Conservation (phyloP, 495 filamentous ascomycete genomes). For the Podospora anserina region DNA sequence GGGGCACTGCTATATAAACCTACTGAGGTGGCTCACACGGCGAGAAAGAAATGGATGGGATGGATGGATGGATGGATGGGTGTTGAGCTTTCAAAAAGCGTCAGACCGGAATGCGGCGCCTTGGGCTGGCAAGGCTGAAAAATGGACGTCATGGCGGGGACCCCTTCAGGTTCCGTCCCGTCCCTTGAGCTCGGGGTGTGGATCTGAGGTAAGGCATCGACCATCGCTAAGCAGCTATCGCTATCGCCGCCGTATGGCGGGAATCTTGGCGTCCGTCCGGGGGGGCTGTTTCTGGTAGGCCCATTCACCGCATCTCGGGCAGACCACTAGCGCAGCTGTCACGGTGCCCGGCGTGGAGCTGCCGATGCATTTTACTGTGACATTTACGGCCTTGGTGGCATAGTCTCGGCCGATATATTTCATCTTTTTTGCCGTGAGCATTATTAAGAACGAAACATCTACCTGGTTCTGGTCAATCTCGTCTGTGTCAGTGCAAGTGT, state of each 20-base stretch:
- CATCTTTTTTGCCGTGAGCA: neutral
- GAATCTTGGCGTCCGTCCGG: neutral
- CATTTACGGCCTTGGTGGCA: neutral
- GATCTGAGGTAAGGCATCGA: neutral
- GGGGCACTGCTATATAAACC: neutral
- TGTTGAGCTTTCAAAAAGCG: slow-evolving; percentile 4
- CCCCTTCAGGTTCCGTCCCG: neutral
- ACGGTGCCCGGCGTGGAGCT: neutral
- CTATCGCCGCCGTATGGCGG: neutral
- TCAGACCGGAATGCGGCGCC: slow-evolving; percentile 1
- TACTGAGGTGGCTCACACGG: neutral
- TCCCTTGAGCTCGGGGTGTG: too few relatives aligned
- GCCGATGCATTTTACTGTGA: neutral
- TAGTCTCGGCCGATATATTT: neutral
- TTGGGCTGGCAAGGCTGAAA: slow-evolving; percentile 20
- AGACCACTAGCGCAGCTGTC: neutral
- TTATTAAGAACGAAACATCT: too few relatives aligned
- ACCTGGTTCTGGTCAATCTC: too few relatives aligned
- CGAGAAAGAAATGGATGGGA: neutral
- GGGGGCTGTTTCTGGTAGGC: neutral
- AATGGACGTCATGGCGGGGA: slow-evolving; percentile 21
- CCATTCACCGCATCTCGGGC: neutral
- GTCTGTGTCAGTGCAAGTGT: neutral
- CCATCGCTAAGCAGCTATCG: neutral
- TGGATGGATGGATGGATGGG: too few relatives aligned